These are phyloP conservation scores for Apophysomyces elegans DNA, from an alignment of 371 early-diverging fungal species.

Conservation along the genomic window DNA sequence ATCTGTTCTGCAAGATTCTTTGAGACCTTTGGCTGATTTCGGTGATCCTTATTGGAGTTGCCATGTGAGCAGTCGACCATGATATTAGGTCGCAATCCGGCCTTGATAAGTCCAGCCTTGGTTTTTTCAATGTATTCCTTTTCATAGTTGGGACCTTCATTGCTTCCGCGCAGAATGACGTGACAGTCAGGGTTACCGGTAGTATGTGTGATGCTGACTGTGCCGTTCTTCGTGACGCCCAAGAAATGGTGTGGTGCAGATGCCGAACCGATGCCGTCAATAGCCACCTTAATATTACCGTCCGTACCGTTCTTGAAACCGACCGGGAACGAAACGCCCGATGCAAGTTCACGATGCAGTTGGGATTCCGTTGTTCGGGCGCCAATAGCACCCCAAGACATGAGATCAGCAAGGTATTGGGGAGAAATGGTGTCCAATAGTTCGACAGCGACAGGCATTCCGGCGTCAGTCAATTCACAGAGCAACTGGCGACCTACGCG, in stretches of 20 bases:
- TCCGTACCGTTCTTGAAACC: conserved; percentile 97
- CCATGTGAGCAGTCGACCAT: conserved; percentile 91
- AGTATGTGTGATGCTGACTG: conserved; percentile 89
- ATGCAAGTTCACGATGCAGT: conserved; percentile 92
- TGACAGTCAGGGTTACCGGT: conserved; percentile 77
- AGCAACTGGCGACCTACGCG: conserved; percentile 83
- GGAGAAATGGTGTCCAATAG: conserved; percentile 94
- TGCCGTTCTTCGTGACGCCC: conserved; percentile 92
- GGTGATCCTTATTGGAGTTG: conserved; percentile 77
- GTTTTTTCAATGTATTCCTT: conserved; percentile 59
- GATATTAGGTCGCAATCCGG: conserved; percentile 58
- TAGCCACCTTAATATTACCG: conserved; percentile 85
- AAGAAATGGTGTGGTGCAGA: conserved; percentile 88
- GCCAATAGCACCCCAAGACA: conserved; percentile 95
- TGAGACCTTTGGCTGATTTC: conserved; percentile 68
- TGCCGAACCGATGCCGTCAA: conserved; percentile 92
- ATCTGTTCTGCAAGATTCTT: conserved; percentile 58
- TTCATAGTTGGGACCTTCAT: conserved; percentile 84
- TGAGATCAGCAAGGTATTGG: conserved; percentile 90
- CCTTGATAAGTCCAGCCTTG: conserved; percentile 61
- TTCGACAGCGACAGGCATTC: conserved; percentile 89
- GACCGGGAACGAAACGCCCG: conserved; percentile 92
- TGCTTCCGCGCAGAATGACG: conserved; percentile 73
- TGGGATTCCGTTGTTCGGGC: conserved; percentile 95
- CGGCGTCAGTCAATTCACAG: conserved; percentile 73